These are phyloP conservation scores for Cyberlindnera bimundalis DNA, from an alignment of 805 yeast genomes.

Conservation along the genomic window DNA sequence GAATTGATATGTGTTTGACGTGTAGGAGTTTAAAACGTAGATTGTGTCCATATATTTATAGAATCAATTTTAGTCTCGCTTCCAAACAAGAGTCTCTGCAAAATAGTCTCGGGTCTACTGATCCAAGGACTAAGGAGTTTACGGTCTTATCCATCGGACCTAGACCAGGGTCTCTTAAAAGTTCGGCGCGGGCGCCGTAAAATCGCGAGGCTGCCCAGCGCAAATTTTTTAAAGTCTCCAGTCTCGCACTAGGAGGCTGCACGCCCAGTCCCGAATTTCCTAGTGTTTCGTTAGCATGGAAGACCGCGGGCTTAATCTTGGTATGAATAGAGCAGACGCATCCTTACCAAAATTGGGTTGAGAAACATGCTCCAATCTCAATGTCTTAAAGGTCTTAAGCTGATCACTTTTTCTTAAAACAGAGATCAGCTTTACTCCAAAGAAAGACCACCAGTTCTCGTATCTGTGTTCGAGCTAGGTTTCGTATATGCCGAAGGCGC, in stretches of 20 bases:
- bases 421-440: neutral
- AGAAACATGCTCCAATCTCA: too few species aligned
- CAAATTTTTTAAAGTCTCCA: neutral
- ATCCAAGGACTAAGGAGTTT: neutral
- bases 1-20: too few species aligned
- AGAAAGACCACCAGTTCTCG: neutral
- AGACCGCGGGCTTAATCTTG: too few species aligned
- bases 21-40: too few species aligned
- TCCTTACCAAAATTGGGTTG: too few species aligned
- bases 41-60: too few species aligned
- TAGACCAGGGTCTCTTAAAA: neutral
- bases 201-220: conserved; percentile 2
- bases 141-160: neutral
- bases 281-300: too few species aligned
- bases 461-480: conserved; percentile 2
- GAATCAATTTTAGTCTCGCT: too few species aligned
- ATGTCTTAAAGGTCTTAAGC: neutral
- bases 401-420: too few species aligned
- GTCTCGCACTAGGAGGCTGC: neutral
- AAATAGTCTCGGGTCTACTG: neutral
- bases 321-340: too few species aligned
- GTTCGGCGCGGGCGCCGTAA: conserved; percentile 2
- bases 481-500: conserved; percentile 12
- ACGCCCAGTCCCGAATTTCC: neutral
- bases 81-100: too few species aligned